Percentiles rank a stretch among this genome's conserved stretches.
phyloP scores from a whole-genome alignment of 768 basidiomycete species.

The Leccinum subgranulosum region DNA sequence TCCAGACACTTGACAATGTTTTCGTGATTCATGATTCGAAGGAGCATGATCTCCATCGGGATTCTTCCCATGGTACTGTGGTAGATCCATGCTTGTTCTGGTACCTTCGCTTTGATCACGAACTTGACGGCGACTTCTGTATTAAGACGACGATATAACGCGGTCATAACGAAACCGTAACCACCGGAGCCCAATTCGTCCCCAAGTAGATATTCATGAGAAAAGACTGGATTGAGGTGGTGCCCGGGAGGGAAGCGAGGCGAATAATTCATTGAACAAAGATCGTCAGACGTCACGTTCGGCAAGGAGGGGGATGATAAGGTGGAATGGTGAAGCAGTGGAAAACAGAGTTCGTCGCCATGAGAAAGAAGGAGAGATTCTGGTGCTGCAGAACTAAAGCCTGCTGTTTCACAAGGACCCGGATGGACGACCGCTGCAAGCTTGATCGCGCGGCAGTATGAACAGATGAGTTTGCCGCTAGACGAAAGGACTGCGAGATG shows the following conservation, averaged over 20 bases:
- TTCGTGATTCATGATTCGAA: constrained; percentile 71
- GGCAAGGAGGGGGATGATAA: neutral
- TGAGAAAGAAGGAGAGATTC: constrained; percentile 25
- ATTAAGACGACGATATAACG: constrained; percentile 54
- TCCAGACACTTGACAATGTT: constrained; percentile 83
- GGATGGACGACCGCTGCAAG: neutral
- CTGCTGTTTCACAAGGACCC: neutral
- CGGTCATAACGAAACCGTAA: constrained; percentile 94
- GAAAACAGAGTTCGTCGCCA: constrained; percentile 1
- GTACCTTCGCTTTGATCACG: constrained; percentile 74
- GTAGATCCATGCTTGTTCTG: constrained; percentile 50
- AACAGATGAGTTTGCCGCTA: neutral
- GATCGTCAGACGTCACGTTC: constrained; percentile 5
- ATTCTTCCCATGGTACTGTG: constrained; percentile 60
- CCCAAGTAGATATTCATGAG: constrained; percentile 54
- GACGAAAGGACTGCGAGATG: neutral
- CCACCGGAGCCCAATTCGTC: constrained; percentile 89
- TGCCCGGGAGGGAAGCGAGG: constrained; percentile 61
- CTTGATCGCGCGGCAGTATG: neutral
- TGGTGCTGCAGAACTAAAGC: neutral
- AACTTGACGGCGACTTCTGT: constrained; percentile 92
- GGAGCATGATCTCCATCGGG: constrained; percentile 79
- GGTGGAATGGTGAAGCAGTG: constrained; percentile 5
- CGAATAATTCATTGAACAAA: constrained; percentile 34
- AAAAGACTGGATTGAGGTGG: constrained; percentile 57